These are phyloP conservation scores for Hypoxylon sp. DNA, from an alignment of 2,329 filamentous ascomycete species.

Conservation along the genomic window DNA sequence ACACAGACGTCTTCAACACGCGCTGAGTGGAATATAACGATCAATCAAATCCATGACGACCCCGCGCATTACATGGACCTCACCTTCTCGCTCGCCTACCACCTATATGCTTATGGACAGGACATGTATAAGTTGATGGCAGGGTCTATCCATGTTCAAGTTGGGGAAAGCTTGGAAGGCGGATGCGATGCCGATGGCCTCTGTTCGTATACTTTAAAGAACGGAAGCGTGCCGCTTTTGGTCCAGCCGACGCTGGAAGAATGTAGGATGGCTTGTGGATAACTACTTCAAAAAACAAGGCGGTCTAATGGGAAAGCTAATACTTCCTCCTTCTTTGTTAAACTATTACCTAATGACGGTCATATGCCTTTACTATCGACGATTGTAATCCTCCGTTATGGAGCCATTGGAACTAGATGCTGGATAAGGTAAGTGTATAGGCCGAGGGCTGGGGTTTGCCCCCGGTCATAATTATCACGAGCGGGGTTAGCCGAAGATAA, in stretches of 20 bases:
- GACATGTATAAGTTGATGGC: constrained; percentile 40
- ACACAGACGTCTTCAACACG: constrained; percentile 15
- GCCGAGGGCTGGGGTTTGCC: constrained; percentile 1
- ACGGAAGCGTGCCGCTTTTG: constrained; percentile 33
- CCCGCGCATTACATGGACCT: constrained; percentile 38
- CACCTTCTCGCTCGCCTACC: constrained; percentile 37
- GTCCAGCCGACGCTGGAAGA: constrained; percentile 42
- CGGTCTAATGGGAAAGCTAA: background rate
- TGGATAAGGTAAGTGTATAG: constrained; percentile 9
- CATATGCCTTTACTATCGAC: background rate
- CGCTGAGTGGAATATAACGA: constrained; percentile 41
- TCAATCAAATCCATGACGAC: constrained; percentile 39
- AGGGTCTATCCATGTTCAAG: constrained; percentile 9
- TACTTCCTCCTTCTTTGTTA: background rate
- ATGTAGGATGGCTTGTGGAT: constrained; percentile 41
- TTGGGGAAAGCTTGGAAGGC: constrained; percentile 35
- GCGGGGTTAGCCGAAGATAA: constrained; percentile 42
- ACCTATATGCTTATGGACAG: constrained; percentile 32
- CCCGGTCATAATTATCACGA: constrained; percentile 25
- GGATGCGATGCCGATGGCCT: constrained; percentile 37
- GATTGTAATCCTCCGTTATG: background rate
- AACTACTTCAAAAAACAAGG: background rate
- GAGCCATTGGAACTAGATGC: background rate
- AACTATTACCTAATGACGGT: background rate
- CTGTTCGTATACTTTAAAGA: constrained; percentile 38